Conservation (phyloP, 305 asterid species). For the Rubia peregrina region DNA sequence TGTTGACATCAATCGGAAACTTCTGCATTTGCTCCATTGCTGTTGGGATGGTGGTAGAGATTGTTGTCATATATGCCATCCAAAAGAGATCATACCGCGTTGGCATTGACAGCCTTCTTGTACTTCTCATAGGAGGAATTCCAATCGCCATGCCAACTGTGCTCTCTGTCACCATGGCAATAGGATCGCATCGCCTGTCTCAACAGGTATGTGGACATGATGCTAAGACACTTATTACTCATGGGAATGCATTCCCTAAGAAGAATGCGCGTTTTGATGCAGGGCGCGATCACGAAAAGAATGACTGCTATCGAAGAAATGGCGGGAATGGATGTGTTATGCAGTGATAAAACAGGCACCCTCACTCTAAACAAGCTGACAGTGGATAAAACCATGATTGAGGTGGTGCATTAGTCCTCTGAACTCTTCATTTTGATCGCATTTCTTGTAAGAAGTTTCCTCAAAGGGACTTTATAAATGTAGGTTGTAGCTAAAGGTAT, state of each 20-base stretch:
- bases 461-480: not conserved
- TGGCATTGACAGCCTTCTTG: conserved; percentile 22
- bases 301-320: conserved; percentile 22
- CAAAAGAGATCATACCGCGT: conserved; percentile 11
- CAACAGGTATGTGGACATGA: conserved; percentile 12
- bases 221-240: not conserved
- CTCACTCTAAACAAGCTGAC: conserved; percentile 8
- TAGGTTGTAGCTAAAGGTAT: conserved; percentile 8
- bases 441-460: not conserved
- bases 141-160: conserved; percentile 20
- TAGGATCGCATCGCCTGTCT: conserved; percentile 6
- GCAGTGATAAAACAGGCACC: conserved; percentile 20
- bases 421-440: not conserved
- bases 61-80: conserved; percentile 17
- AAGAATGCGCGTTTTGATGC: not conserved
- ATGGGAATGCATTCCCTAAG: not conserved
- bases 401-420: not conserved
- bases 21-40: conserved; percentile 19
- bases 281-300: conserved; percentile 15
- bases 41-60: conserved; percentile 18
- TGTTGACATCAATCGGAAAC: conserved; percentile 17
- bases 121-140: conserved; percentile 25
- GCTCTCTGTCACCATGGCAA: conserved; percentile 12
- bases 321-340: conserved; percentile 22
- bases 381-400: conserved; percentile 15